Base-by-base conservation (phyloP, 805 yeast species). In the Candida yuanshanica region DNA sequence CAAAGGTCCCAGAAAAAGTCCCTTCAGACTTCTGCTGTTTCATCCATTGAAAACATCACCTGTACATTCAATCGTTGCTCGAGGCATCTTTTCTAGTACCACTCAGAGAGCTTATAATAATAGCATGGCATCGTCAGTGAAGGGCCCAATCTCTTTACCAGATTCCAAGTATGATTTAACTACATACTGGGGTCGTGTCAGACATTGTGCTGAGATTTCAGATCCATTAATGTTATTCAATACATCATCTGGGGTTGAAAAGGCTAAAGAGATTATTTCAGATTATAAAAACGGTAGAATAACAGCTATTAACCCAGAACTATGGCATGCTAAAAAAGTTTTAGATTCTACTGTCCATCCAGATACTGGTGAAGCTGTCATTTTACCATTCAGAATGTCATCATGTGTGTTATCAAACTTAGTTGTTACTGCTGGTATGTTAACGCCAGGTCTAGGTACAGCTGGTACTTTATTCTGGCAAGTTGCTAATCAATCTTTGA, bases 401-500 rank as follows among this genome's bases (percentile, higher is more conserved):
- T 83, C 91, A 24, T 88, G 93, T 67, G 99, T 93, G 14, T 68
- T 93, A 40, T 87, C 96, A 10, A 93, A 93, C 62, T 66, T 93
- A 63, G 91, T 91, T 18, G 98, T 93, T 37, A 91, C 98, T 6
- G 91, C 84, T 4, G 99, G 99, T 50, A 93, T 93, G 99, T 74
- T 93, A 50, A 91, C 97, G 2, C 99, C 99, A 7, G 84, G 85
- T 42, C 63, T 93, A 58, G 95, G 95, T 9, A 79, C 89, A 9
- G 78, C 75, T 0, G 99, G 99, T 29, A 91, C 98, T 0, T 60
- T 89, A 18, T 91, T 93, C 65, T 93, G 99, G 99, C 99, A 93
- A 66, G 78, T 93, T 60, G 95, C 97, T 17, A 93, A 93, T 66
- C 99, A 93, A 66, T 87, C 96, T 18, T 72, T 93, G 49, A 93